These are phyloP conservation scores for Penicillium argentinense DNA, from an alignment of 495 filamentous ascomycete genomes.

Conservation along the genomic window DNA sequence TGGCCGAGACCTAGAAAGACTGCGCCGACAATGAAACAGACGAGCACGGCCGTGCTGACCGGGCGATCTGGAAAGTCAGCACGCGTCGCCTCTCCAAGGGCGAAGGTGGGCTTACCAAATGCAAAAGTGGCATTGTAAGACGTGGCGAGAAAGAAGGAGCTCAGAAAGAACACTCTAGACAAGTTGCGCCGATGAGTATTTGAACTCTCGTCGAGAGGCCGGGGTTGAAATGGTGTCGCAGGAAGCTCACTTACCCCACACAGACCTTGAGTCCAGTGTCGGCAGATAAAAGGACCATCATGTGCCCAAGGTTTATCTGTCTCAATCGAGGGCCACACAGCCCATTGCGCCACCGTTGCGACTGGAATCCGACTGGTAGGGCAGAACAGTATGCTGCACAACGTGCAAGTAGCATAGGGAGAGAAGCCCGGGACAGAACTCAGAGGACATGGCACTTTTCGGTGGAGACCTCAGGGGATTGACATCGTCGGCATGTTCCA, in stretches of 20 bases:
- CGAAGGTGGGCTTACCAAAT: slow-evolving; percentile 33
- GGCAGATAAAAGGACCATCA: slow-evolving; percentile 33
- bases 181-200: slow-evolving; percentile 10
- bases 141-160: slow-evolving; percentile 34
- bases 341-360: slow-evolving; percentile 16
- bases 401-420: neutral
- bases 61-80: slow-evolving; percentile 39
- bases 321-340: neutral
- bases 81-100: neutral
- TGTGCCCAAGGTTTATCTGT: slow-evolving; percentile 16
- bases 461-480: slow-evolving; percentile 26
- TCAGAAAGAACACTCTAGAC: slow-evolving; percentile 36
- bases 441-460: slow-evolving; percentile 6
- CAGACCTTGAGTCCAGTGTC: slow-evolving; percentile 38
- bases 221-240: slow-evolving; percentile 1
- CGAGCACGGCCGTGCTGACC: slow-evolving; percentile 35
- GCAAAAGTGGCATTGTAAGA: slow-evolving; percentile 41
- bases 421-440: slow-evolving; percentile 2
- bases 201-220: neutral
- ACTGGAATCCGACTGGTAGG: neutral
- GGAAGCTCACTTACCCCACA: slow-evolving; percentile 33
- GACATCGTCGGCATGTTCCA: slow-evolving; percentile 5
- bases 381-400: neutral
- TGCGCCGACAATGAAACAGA: slow-evolving; percentile 36
- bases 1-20: slow-evolving; percentile 34